Evolutionary conservation across 306 rosid species (phyloP).

Genomic region (Pterocarpus santalinus): DNA sequence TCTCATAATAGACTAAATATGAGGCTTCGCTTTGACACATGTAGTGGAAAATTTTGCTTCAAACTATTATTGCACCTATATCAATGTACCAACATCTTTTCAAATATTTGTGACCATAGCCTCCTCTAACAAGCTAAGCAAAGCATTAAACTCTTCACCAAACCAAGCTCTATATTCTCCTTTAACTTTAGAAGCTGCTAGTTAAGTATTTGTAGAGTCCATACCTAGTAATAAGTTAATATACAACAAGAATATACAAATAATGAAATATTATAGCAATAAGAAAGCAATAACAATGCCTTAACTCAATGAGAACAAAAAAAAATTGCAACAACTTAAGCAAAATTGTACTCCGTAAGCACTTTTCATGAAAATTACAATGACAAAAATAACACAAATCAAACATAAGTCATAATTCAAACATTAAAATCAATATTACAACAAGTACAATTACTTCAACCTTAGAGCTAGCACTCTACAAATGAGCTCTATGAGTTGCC

Average conservation of each 20-base stretch:
- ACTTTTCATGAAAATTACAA: too few species aligned
- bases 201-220: neutral
- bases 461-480: too few species aligned
- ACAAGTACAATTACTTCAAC: neutral
- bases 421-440: too few species aligned
- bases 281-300: neutral
- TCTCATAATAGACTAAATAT: neutral
- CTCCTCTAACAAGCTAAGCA: neutral
- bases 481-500: too few species aligned
- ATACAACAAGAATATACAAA: too few species aligned
- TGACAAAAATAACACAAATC: too few species aligned
- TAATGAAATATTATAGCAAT: too few species aligned
- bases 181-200: neutral
- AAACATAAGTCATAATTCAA: neutral
- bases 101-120: neutral
- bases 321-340: neutral
- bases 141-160: neutral
- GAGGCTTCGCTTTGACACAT: neutral
- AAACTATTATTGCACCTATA: neutral
- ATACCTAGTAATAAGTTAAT: neutral
- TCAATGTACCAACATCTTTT: neutral
- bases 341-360: too few species aligned
- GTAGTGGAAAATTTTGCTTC: neutral
- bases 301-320: neutral
- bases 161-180: neutral